These are phyloP conservation scores for Tephrocybe sp. DNA, from an alignment of 768 basidiomycete species.

Conservation along the genomic window DNA sequence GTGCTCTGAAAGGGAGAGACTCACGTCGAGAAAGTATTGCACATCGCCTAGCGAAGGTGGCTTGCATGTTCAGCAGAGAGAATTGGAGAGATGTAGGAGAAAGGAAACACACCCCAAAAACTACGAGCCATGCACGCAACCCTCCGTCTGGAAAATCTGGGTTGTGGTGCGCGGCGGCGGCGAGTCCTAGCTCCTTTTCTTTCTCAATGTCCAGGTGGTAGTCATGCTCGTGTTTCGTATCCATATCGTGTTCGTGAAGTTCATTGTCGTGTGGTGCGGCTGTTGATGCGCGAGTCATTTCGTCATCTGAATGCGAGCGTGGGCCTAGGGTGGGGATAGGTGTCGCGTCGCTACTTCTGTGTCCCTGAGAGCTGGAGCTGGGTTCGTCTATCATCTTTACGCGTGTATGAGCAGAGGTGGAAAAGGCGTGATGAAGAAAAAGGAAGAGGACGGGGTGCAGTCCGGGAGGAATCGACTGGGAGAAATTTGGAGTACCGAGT, in stretches of 20 bases:
- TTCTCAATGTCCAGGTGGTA: neutral
- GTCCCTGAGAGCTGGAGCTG: neutral
- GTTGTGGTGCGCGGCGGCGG: neutral
- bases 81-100: too few species aligned
- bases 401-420: too few species aligned
- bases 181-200: neutral
- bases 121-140: conserved; percentile 42
- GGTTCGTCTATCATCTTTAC: conserved; percentile 1
- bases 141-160: conserved; percentile 43
- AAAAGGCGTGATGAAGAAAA: too few species aligned
- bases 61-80: neutral
- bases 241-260: neutral
- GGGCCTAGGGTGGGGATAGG: neutral
- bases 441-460: neutral
- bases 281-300: conserved; percentile 1
- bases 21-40: conserved; percentile 46
- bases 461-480: neutral
- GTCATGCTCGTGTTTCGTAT: neutral
- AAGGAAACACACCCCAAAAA: conserved; percentile 36
- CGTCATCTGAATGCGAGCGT: conserved; percentile 7
- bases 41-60: conserved; percentile 39
- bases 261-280: neutral
- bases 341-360: neutral
- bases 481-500: neutral
- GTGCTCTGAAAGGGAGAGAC: conserved; percentile 24